Percentiles rank a stretch among this genome's conserved stretches.
Conservation (phyloP, 345 rosid genomes). For the Ceriops tagal region DNA sequence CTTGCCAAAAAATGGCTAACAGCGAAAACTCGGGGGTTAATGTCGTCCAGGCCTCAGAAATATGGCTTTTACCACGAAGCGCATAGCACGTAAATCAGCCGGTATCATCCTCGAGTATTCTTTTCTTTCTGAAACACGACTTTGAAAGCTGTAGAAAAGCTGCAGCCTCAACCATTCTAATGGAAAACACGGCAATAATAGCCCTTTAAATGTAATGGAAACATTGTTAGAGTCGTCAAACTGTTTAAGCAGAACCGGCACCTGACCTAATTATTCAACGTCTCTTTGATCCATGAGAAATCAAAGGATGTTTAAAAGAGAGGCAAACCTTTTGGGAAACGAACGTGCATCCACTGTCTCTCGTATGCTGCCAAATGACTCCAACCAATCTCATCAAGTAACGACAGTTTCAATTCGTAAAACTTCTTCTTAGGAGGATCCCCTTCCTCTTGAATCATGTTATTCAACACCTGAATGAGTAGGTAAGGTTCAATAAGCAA, state of each 20-base stretch:
- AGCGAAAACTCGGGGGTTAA: too few species aligned
- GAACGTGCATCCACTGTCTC: conserved; percentile 83
- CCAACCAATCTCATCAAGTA: conserved; percentile 87
- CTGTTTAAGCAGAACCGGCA: not conserved
- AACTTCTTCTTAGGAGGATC: conserved; percentile 78
- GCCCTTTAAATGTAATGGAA: not conserved
- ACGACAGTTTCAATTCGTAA: conserved; percentile 64
- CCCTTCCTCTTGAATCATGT: conserved; percentile 68
- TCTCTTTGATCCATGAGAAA: not conserved
- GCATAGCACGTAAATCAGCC: too few species aligned
- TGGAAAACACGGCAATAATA: too few species aligned
- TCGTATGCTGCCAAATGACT: conserved; percentile 60
- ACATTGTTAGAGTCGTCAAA: not conserved
- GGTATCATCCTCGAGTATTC: too few species aligned
- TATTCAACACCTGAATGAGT: conserved; percentile 55
- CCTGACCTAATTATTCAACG: too few species aligned
- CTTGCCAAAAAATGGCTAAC: too few species aligned
- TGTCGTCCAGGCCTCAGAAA: too few species aligned
- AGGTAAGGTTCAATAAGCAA: not conserved
- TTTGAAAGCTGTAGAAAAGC: too few species aligned
- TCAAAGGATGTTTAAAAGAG: conserved; percentile 42
- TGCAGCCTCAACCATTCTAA: too few species aligned
- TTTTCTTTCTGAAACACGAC: too few species aligned
- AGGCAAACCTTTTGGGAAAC: conserved; percentile 73
- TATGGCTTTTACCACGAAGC: too few species aligned